Evolutionary conservation across 768 basidiomycete species (phyloP), one percentile per base, ranked within the genome.

Genomic region (Lactifluus pinguis): DNA sequence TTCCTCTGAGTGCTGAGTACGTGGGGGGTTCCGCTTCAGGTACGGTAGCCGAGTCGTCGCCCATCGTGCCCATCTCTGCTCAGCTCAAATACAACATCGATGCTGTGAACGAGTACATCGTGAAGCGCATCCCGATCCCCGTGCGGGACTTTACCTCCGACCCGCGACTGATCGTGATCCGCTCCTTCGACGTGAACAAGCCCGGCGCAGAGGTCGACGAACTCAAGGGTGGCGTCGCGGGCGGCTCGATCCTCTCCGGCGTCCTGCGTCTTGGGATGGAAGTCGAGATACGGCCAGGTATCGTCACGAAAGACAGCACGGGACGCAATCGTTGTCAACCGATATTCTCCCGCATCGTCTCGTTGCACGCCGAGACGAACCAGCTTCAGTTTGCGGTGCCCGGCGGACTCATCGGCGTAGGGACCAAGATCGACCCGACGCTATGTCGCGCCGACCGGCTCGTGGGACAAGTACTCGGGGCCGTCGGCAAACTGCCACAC

Each of bases 21-120:
- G 25, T 15, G 39, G 36, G 8, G 32, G 5, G 9, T 9, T 9
- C 10, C 5, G 17, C 15, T 17, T n/a, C 34, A 95, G 95, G 95
- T 53, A 99, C 95, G 30, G 94, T 98, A 60, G 97, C 97, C 57
- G 92, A 97, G 76, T 84, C 87, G 29, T 98, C 97, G 4, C 97
- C 97, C 52, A 98, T 99, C 73, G 92, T 99, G 49, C 95, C 97
- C 64, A 98, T 99, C 73, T 99, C 97, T 42, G 97, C 97, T 4
- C 97, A 98, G 74, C 79, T 99, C 60, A 93, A 92, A 74, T 99
- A 98, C 80, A 98, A 99, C 78, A 98, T 98, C 70, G 95, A 98
- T 72, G 97, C 95, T 17, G 94, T 99, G 52, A 97, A 95, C 76
- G 95, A 98, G 69, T 98, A 97, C 77, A 95, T 98, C 72, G 93